Evolutionary conservation across 202 grass and related monocot species (phyloP), one percentile per base, ranked within the genome.

Genomic region (Eragrostis tef): DNA sequence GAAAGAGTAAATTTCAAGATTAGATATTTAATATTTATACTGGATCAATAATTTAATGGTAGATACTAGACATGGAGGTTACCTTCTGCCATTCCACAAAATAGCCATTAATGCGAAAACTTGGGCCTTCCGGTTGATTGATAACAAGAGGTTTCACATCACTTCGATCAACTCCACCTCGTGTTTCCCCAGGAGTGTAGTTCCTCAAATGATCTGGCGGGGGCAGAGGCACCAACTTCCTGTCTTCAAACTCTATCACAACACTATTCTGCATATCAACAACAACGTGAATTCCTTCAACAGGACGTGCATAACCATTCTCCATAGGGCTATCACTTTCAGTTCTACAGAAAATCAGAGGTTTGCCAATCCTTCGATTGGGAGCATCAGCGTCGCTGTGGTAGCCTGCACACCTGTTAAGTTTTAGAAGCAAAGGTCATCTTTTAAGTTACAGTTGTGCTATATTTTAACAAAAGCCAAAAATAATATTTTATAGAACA

Each of bases 51-150:
- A 5, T 39, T 39, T 39, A 39, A 39, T 39, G 34, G 3, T 39
- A 39, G 1, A 5, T 39, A 39, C 34, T 39, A 39, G 34, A 39
- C 34, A 39, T 39, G 2, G 31, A 34, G 6, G 34, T 5, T 91
- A 98, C 95, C 95, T 99, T 99, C 74, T 99, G 96, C 96, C 96
- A 99, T 74, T 96, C 93, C 47, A 99, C 90, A 82, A 91, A 99
- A 88, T 99, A 83, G 53, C 96, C 96, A 86, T 96, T 99, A 54
- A 99, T 81, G 20, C 96, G 90, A 75, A 99, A 99, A 88, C 97
- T 99, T 77, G 97, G 97, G 44, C 97, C 97, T 72, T 99, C 97
- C 45, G 93, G 97, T 51, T 99, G 93, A 78, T 87, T 85, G 79
- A 99, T 99, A 84, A 91, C 74, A 63, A 99, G 80, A 50, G 91